Evolutionary conservation across 306 rosid genomes (phyloP).

Genomic region (Lagenaria siceraria): DNA sequence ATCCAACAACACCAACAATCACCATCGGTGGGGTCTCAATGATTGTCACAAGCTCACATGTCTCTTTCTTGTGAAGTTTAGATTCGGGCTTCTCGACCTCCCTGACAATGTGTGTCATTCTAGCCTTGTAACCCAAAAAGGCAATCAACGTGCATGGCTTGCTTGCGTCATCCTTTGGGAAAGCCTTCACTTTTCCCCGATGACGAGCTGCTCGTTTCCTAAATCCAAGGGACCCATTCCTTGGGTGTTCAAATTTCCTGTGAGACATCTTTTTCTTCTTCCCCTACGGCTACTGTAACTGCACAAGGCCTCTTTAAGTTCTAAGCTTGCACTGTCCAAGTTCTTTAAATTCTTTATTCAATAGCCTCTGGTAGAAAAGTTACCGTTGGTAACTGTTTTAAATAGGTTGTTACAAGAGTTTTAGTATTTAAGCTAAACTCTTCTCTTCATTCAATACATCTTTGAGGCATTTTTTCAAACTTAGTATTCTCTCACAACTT

Average conservation of each 20-base stretch:
- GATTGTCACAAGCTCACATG: slow-evolving; percentile 73
- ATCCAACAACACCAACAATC: slow-evolving; percentile 78
- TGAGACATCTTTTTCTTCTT: slow-evolving; percentile 48
- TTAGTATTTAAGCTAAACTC: no score
- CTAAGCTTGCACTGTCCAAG: no score
- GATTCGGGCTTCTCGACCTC: slow-evolving; percentile 88
- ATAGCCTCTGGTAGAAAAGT: no score
- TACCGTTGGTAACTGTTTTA: no score
- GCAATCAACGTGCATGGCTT: slow-evolving; percentile 58
- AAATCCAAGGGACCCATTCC: slow-evolving; percentile 78
- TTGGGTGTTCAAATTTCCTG: slow-evolving; percentile 87
- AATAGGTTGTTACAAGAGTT: no score
- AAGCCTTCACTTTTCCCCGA: slow-evolving; percentile 85
- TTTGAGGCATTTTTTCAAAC: no score
- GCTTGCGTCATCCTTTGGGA: slow-evolving; percentile 66
- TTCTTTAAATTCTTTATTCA: no score
- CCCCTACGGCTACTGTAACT: slow-evolving; percentile 3
- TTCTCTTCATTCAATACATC: no score
- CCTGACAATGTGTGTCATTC: slow-evolving; percentile 83
- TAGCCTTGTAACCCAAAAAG: slow-evolving; percentile 75
- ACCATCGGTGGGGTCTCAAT: slow-evolving; percentile 82
- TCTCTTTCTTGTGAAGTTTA: slow-evolving; percentile 84
- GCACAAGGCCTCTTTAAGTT: no score
- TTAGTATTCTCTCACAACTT: no score
- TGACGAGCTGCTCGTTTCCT: slow-evolving; percentile 78